Evolutionary conservation across 768 basidiomycete species (phyloP).

Genomic region (Amyloporia xantha): DNA sequence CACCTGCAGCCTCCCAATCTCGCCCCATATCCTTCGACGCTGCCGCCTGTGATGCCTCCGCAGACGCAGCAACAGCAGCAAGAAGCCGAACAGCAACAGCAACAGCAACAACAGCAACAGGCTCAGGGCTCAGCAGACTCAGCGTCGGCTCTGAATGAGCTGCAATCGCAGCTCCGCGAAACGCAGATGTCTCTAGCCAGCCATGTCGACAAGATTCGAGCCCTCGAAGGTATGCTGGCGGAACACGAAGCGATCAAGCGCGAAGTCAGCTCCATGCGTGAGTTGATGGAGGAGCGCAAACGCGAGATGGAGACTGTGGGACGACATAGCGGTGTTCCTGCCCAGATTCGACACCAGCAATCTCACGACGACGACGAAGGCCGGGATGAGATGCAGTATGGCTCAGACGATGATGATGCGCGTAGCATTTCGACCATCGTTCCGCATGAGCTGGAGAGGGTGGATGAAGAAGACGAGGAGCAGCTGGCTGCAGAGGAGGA

Average conservation of each 20-base stretch:
- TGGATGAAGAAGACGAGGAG: slow-evolving; percentile 73
- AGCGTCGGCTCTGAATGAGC: slow-evolving; percentile 43
- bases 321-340: slow-evolving; percentile 19
- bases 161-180: slow-evolving; percentile 79
- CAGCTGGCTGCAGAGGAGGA: slow-evolving; percentile 35
- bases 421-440: slow-evolving; percentile 67
- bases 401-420: slow-evolving; percentile 44
- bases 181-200: slow-evolving; percentile 72
- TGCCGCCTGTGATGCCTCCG: slow-evolving; percentile 52
- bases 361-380: slow-evolving; percentile 9
- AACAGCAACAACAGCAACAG: slow-evolving; percentile 20
- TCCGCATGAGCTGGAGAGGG: slow-evolving; percentile 61
- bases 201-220: slow-evolving; percentile 79
- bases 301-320: slow-evolving; percentile 38
- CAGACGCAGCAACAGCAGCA: slow-evolving; percentile 14
- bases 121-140: slow-evolving; percentile 20
- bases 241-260: slow-evolving; percentile 82
- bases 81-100: slow-evolving; percentile 15
- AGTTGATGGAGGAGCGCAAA: slow-evolving; percentile 62
- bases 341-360: slow-evolving; percentile 14
- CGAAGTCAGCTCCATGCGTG: slow-evolving; percentile 68
- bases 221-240: slow-evolving; percentile 70
- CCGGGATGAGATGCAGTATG: slow-evolving; percentile 26
- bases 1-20: slow-evolving; percentile 46
- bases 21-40: slow-evolving; percentile 54